These are phyloP conservation scores for Hygrocybe punicea DNA, from an alignment of 768 basidiomycete genomes.

Conservation along the genomic window DNA sequence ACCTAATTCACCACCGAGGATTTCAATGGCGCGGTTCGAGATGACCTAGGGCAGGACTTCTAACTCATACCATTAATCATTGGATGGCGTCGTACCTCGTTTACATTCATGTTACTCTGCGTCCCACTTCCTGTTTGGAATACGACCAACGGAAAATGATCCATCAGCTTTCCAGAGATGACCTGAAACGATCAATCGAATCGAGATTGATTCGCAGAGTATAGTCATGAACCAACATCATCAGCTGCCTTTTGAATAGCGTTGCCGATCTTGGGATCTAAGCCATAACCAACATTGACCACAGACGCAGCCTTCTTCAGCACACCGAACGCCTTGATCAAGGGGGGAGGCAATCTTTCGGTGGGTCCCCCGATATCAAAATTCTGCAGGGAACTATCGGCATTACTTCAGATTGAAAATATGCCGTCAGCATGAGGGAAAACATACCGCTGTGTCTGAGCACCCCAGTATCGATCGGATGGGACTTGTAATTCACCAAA, in stretches of 20 bases:
- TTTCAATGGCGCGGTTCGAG: constrained; percentile 95
- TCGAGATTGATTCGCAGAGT: background rate
- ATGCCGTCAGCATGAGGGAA: background rate
- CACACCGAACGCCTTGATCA: constrained; percentile 97
- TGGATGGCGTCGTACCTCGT: constrained; percentile 58
- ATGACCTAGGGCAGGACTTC: constrained; percentile 63
- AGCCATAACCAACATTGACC: constrained; percentile 86
- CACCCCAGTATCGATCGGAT: constrained; percentile 86
- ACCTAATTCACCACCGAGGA: constrained; percentile 91
- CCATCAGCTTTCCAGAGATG: constrained; percentile 89
- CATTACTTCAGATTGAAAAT: background rate
- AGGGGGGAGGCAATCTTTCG: constrained; percentile 89
- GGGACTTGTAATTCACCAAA: constrained; percentile 91
- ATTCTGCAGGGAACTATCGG: constrained; percentile 76
- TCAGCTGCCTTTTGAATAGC: constrained; percentile 93
- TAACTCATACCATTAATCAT: background rate
- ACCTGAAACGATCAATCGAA: constrained; percentile 52
- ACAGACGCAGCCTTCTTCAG: constrained; percentile 95
- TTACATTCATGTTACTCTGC: constrained; percentile 99
- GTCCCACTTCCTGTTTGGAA: constrained; percentile 99
- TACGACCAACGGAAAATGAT: constrained; percentile 96
- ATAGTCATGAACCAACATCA: constrained; percentile 54
- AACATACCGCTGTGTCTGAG: constrained; percentile 88
- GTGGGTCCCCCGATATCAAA: constrained; percentile 97
- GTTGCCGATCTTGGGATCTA: constrained; percentile 81